Base-by-base conservation (phyloP, 164 flowering plant species). In the Magnolia sinica region DNA sequence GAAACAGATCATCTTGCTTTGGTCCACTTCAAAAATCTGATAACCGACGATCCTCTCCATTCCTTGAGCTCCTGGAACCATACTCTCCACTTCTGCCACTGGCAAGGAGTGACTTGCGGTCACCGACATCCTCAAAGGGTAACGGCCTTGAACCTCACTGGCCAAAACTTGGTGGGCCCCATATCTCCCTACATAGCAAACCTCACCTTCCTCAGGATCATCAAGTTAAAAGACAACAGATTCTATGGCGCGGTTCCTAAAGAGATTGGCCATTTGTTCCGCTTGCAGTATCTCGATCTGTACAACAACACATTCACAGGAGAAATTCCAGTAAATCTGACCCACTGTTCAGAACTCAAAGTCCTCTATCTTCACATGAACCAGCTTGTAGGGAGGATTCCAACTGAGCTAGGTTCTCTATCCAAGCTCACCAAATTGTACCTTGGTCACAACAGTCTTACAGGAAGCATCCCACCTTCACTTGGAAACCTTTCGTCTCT, bases 131-230 rank as follows among this genome's bases (percentile, higher is more conserved):
- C 45, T 37, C 45, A 61, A 22, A 76, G 89, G 29, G 87, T 85
- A 19, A 45, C 55, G 11, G 0, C 24, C 27, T 58, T 87, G 29
- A 76, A 79, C 29, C 74, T 87, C 14, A 3, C 52, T 1, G 18
- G 50, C 51, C 73, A 64, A 0, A 31, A 70, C 1, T 31, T 88
- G 4, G 8, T 37, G 1, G 89, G 89, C 13, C 1, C 82, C 27
- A 68, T 88, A 8, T 77, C 76, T 72, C 87, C 91, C 0, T 69
- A 74, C 18, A 64, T 87, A 16, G 87, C 80, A 1, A 88, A 88
- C 31, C 84, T 88, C 64, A 79, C 88, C 19, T 86, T 81, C 71
- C 88, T 88, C 4, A 22, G 27, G 13, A 74, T 77, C 18, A 81
- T 88, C 64, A 64, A 85, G 5, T 82, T 88, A 1, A 78, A 77